phyloP scores from a whole-genome alignment of 73 alveolate species.

The Uronychia binucleata region DNA sequence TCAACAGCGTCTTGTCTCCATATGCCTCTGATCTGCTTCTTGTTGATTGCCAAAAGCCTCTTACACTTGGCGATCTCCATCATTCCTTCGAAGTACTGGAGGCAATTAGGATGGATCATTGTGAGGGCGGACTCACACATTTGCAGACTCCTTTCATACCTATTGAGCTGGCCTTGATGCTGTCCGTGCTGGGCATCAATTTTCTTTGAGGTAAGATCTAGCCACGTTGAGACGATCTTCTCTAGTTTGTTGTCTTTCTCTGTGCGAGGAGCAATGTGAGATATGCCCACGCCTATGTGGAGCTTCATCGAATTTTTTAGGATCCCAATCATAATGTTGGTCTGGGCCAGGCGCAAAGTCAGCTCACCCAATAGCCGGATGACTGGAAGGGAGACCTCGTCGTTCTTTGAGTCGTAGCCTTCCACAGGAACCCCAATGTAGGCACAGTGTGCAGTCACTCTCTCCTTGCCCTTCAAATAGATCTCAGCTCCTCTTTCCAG shows the following conservation, averaged over 20 bases:
- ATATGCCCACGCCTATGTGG: constrained; percentile 26
- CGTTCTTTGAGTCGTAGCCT: constrained; percentile 3
- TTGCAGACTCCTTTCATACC: constrained; percentile 83
- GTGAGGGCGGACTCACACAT: constrained; percentile 77
- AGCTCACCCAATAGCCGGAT: constrained; percentile 53
- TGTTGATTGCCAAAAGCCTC: constrained; percentile 81
- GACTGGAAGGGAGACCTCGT: constrained; percentile 47
- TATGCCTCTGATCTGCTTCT: constrained; percentile 78
- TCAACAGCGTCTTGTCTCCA: constrained; percentile 87
- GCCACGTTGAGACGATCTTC: constrained; percentile 38
- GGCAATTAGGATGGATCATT: constrained; percentile 74
- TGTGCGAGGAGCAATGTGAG: constrained; percentile 71
- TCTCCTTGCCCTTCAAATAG: constrained; percentile 45
- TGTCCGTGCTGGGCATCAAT: constrained; percentile 59
- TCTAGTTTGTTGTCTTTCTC: constrained; percentile 40
- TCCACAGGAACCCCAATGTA: constrained; percentile 47
- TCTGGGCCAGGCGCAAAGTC: constrained; percentile 51
- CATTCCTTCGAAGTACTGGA: constrained; percentile 76
- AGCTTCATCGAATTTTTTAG: constrained; percentile 35
- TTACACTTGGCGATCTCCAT: constrained; percentile 84
- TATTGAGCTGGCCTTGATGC: constrained; percentile 68
- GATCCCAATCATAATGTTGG: constrained; percentile 45
- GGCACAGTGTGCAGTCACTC: constrained; percentile 56
- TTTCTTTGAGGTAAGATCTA: constrained; percentile 56
- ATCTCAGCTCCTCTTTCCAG: constrained; percentile 54